Evolutionary conservation across 352 stramenopile genomes (phyloP).

Genomic region (Aphanomyces astaci): DNA sequence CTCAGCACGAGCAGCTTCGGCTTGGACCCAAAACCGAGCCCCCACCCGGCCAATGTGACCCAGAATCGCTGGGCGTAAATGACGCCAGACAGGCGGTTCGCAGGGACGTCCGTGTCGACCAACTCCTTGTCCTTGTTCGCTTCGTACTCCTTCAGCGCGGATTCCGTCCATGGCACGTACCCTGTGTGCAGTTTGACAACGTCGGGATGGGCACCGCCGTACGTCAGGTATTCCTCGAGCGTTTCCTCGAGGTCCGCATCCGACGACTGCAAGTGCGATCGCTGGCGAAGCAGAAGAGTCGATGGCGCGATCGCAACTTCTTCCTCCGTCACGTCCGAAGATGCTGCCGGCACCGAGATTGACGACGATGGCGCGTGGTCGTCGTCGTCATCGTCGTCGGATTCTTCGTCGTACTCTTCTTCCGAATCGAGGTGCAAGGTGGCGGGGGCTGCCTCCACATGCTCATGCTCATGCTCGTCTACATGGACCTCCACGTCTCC

Average conservation of each 20-base stretch:
- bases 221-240: neutral
- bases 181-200: constrained; percentile 13
- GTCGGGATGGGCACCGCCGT: constrained; percentile 11
- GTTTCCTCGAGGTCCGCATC: constrained; percentile 1
- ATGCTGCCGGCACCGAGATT: neutral
- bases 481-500: neutral
- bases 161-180: constrained; percentile 17
- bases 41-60: constrained; percentile 38
- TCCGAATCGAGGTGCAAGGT: constrained; percentile 1
- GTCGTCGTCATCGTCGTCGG: neutral
- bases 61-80: constrained; percentile 83
- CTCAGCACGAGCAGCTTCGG: constrained; percentile 68
- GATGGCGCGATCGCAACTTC: neutral
- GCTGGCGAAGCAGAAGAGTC: constrained; percentile 7
- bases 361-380: neutral
- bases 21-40: constrained; percentile 7
- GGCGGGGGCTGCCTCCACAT: neutral
- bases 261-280: constrained; percentile 8
- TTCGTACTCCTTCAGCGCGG: constrained; percentile 12
- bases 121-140: constrained; percentile 17
- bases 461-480: neutral
- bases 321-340: neutral
- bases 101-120: constrained; percentile 39
- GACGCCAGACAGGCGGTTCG: constrained; percentile 71
- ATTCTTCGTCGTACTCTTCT: constrained; percentile 8